These are phyloP conservation scores for Asterella californica DNA, from an alignment of 225 moss, liverwort and hornwort species.

Conservation along the genomic window DNA sequence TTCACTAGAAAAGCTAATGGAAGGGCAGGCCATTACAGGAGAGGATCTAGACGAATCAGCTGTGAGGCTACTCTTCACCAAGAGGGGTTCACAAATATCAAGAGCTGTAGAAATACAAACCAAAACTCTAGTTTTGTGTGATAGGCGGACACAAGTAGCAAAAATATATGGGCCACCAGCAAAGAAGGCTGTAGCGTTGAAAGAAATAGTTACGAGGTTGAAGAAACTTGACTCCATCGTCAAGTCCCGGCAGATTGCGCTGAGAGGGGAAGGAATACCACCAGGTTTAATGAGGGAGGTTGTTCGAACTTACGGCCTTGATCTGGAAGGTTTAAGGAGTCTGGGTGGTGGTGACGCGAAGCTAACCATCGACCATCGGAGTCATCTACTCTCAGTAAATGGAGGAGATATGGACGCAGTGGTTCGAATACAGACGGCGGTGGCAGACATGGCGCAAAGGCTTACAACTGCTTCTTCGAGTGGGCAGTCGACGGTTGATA, in stretches of 20 bases:
- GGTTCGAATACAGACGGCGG: constrained; percentile 26
- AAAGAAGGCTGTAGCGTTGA: constrained; percentile 27
- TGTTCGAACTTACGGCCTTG: constrained; percentile 35
- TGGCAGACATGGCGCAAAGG: constrained; percentile 24
- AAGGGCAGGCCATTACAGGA: constrained; percentile 30
- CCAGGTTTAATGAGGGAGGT: constrained; percentile 46
- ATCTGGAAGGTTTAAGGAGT: constrained; percentile 25
- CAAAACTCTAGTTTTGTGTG: constrained; percentile 39
- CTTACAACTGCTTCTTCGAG: not conserved
- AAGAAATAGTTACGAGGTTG: constrained; percentile 29
- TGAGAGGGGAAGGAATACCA: constrained; percentile 41
- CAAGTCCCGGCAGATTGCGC: constrained; percentile 30
- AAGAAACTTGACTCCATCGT: constrained; percentile 24
- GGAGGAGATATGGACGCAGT: constrained; percentile 33
- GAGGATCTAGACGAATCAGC: constrained; percentile 27
- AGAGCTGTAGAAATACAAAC: constrained; percentile 37
- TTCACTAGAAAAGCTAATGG: constrained; percentile 40
- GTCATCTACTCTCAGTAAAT: constrained; percentile 30
- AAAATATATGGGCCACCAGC: constrained; percentile 34
- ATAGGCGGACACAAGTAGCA: constrained; percentile 35
- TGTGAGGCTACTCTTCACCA: constrained; percentile 35
- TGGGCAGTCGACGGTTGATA: not conserved
- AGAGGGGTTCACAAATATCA: constrained; percentile 33
- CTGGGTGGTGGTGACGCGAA: constrained; percentile 30
- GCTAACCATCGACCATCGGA: constrained; percentile 32